Evolutionary conservation across 345 rosid genomes (phyloP).

Genomic region (Citrus unshiu): DNA sequence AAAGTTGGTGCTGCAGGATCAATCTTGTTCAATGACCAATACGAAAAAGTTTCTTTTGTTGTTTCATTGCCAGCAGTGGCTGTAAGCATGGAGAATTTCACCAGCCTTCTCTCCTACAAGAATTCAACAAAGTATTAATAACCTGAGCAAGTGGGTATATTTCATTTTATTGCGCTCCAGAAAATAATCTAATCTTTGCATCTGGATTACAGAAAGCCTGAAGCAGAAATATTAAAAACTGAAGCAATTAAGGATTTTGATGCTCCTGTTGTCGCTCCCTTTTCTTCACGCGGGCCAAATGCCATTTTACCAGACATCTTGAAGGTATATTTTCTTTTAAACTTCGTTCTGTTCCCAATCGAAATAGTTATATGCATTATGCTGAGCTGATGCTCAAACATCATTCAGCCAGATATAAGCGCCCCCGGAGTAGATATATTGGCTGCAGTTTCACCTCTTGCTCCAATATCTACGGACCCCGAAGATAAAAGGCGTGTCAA

Average conservation of each 20-base stretch:
- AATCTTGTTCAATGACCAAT: not conserved
- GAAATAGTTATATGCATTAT: not conserved
- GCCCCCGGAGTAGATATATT: conserved; percentile 45
- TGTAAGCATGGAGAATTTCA: not conserved
- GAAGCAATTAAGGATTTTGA: conserved; percentile 19
- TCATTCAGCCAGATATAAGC: conserved; percentile 42
- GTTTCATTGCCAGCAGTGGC: conserved; percentile 26
- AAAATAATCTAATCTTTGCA: not conserved
- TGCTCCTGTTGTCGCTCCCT: conserved; percentile 33
- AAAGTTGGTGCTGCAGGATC: conserved; percentile 31
- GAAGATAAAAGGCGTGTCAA: conserved; percentile 21
- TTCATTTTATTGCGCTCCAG: not conserved
- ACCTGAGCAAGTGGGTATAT: not conserved
- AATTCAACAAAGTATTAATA: conserved; percentile 29
- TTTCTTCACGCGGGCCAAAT: conserved; percentile 48
- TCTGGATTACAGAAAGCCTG: not conserved
- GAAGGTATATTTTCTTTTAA: not conserved
- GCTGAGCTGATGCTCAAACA: not conserved
- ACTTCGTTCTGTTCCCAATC: not conserved
- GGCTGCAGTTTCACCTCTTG: conserved; percentile 34
- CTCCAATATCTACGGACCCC: conserved; percentile 12
- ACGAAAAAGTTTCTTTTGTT: not conserved
- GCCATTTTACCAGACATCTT: conserved; percentile 15
- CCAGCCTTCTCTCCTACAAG: conserved; percentile 20
- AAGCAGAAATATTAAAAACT: conserved; percentile 28